A percentile compares a stretch with the other conserved stretches of the same genome.
Evolutionary conservation across 306 rosid genomes (phyloP).

Genomic region (Malus domestica): DNA sequence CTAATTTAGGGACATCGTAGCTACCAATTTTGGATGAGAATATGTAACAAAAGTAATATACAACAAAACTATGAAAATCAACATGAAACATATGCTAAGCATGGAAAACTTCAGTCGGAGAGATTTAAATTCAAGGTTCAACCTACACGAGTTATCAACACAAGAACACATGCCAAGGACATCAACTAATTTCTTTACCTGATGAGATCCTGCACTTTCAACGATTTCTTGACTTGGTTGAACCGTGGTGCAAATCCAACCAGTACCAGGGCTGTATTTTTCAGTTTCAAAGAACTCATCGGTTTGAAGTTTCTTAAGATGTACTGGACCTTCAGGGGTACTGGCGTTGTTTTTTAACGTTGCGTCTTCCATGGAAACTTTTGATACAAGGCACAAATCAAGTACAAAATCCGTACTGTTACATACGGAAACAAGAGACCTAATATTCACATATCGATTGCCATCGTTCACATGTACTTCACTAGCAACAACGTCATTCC

Average conservation of each 20-base stretch:
- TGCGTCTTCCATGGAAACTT: slow-evolving; percentile 20
- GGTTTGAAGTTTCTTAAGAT: slow-evolving; percentile 30
- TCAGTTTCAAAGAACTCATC: slow-evolving; percentile 71
- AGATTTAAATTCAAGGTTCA: neutral
- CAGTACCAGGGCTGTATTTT: slow-evolving; percentile 48
- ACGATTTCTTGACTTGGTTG: slow-evolving; percentile 33
- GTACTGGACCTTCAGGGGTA: slow-evolving; percentile 36
- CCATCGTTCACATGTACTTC: slow-evolving; percentile 86
- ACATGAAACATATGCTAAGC: neutral
- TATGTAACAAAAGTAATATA: neutral
- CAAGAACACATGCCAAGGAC: slow-evolving; percentile 2
- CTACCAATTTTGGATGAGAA: neutral
- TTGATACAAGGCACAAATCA: slow-evolving; percentile 61
- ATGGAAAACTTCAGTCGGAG: neutral
- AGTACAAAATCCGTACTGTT: slow-evolving; percentile 68
- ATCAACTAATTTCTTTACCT: slow-evolving; percentile 26
- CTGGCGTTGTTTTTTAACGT: slow-evolving; percentile 22
- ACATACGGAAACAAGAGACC: slow-evolving; percentile 80
- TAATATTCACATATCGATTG: slow-evolving; percentile 73
- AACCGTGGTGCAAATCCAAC: slow-evolving; percentile 51
- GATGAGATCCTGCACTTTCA: slow-evolving; percentile 43
- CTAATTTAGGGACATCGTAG: neutral
- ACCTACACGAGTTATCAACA: slow-evolving; percentile 1
- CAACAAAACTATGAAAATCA: neutral
- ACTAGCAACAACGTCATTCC: slow-evolving; percentile 88